Percentiles rank a stretch among this genome's conserved stretches.
These are phyloP conservation scores for Epichloe bromicola DNA, from an alignment of 2,329 filamentous ascomycete genomes.

Conservation along the genomic window DNA sequence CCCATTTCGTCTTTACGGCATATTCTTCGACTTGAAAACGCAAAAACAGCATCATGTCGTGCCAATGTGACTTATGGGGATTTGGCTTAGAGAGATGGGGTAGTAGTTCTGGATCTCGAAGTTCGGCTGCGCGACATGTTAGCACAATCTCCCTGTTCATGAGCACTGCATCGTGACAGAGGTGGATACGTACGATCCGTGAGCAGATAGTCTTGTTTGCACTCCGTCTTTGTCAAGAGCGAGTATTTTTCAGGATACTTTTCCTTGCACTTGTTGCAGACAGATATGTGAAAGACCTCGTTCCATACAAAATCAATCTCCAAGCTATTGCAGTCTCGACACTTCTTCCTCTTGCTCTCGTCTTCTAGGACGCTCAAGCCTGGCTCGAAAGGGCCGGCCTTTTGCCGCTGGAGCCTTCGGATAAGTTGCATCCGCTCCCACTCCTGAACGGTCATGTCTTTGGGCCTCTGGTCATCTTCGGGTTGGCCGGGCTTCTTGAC, in stretches of 20 bases:
- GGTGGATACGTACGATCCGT: conserved; percentile 61
- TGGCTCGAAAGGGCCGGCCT: conserved; percentile 77
- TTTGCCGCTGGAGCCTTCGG: conserved; percentile 56
- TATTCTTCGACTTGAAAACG: conserved; percentile 92
- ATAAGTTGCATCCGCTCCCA: conserved; percentile 80
- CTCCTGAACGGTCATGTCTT: conserved; percentile 78
- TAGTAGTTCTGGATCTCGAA: conserved; percentile 76
- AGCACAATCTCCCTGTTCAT: neutral
- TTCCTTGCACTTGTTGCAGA: conserved; percentile 82
- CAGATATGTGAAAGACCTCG: conserved; percentile 60
- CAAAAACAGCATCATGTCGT: conserved; percentile 97
- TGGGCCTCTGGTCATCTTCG: conserved; percentile 50
- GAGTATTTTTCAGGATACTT: conserved; percentile 86
- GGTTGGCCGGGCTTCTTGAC: conserved; percentile 24
- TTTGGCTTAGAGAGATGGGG: conserved; percentile 85
- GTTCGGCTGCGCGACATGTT: conserved; percentile 49
- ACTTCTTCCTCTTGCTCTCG: conserved; percentile 54
- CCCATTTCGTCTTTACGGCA: conserved; percentile 84
- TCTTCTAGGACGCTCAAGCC: conserved; percentile 64
- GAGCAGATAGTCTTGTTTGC: conserved; percentile 84
- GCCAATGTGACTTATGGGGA: conserved; percentile 90
- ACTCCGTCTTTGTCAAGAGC: conserved; percentile 92
- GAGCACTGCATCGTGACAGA: too few species aligned
- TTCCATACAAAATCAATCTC: conserved; percentile 97
- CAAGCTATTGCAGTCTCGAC: conserved; percentile 66